Conservation (phyloP, 1,284 basidiomycete species). For the Pseudozyma thailandica region DNA sequence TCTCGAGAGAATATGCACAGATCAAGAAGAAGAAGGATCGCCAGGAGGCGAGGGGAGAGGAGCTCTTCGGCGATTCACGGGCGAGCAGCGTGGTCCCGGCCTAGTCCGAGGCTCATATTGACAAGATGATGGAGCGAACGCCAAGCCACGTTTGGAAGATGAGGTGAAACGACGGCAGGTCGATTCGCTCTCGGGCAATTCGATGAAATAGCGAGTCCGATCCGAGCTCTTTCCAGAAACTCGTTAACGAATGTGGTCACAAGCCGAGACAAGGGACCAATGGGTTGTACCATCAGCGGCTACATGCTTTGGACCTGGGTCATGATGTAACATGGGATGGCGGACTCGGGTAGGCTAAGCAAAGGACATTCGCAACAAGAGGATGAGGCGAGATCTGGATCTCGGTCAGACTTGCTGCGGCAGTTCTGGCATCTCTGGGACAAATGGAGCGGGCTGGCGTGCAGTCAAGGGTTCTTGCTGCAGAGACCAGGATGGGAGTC, state of each 20-base stretch:
- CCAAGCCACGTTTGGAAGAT: conserved; percentile 29
- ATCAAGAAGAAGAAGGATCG: conserved; percentile 59
- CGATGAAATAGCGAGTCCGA: neutral
- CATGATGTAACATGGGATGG: neutral
- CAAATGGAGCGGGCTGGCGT: too few relatives aligned
- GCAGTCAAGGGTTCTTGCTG: too few relatives aligned
- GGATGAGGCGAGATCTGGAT: neutral
- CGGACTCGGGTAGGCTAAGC: too few relatives aligned
- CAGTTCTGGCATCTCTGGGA: neutral
- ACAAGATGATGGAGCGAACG: neutral
- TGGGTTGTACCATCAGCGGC: neutral
- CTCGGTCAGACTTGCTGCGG: neutral
- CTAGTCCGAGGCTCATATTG: neutral
- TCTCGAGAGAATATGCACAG: conserved; percentile 58
- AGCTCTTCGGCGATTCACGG: conserved; percentile 43
- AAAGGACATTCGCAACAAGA: too few relatives aligned
- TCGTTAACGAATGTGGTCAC: neutral
- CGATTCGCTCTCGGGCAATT: conserved; percentile 1
- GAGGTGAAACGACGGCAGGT: neutral
- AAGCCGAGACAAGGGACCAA: neutral
- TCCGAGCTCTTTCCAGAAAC: neutral
- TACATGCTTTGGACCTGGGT: neutral
- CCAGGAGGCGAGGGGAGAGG: conserved; percentile 46
- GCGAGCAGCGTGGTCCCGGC: conserved; percentile 36
- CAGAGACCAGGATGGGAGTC: too few relatives aligned